phyloP scores from a whole-genome alignment of 192 early-diverging fungal genomes.

The Phlyctochytrium bullatum region DNA sequence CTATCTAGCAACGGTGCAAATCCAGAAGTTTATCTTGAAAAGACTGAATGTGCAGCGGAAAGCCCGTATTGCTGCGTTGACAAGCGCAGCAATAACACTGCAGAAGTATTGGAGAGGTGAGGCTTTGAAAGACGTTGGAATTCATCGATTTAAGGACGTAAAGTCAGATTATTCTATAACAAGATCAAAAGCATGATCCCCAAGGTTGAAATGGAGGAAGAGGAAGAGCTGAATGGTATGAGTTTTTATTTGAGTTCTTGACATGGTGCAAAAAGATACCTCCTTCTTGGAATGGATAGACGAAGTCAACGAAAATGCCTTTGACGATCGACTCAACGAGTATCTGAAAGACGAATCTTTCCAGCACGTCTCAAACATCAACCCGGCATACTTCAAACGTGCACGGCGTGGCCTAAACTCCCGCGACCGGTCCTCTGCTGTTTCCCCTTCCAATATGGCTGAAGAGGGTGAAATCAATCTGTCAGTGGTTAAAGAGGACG shows the following conservation, averaged over 20 bases:
- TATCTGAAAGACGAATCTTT: conserved; percentile 2
- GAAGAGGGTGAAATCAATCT: not conserved
- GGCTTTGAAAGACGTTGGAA: too few relatives aligned
- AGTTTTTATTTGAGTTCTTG: not conserved
- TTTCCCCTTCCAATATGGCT: not conserved
- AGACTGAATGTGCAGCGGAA: not conserved
- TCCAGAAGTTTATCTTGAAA: conserved; percentile 15
- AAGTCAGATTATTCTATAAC: too few relatives aligned
- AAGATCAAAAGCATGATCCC: not conserved
- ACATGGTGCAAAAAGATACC: conserved; percentile 2
- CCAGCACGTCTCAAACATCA: not conserved
- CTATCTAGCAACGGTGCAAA: conserved; percentile 2
- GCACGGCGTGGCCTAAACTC: not conserved
- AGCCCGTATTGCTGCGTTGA: not conserved
- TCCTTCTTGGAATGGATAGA: conserved; percentile 19
- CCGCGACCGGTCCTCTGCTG: not conserved
- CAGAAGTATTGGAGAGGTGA: conserved; percentile 18
- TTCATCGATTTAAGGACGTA: too few relatives aligned
- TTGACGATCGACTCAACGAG: conserved; percentile 7
- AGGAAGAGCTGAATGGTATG: too few relatives aligned
- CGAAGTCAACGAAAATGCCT: conserved; percentile 8
- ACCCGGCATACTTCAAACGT: not conserved
- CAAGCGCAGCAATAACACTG: conserved; percentile 8
- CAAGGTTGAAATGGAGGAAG: not conserved
- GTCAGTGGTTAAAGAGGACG: not conserved